These are phyloP conservation scores for Marasmius tenuissimus DNA, from an alignment of 1,284 basidiomycete species.

Conservation along the genomic window DNA sequence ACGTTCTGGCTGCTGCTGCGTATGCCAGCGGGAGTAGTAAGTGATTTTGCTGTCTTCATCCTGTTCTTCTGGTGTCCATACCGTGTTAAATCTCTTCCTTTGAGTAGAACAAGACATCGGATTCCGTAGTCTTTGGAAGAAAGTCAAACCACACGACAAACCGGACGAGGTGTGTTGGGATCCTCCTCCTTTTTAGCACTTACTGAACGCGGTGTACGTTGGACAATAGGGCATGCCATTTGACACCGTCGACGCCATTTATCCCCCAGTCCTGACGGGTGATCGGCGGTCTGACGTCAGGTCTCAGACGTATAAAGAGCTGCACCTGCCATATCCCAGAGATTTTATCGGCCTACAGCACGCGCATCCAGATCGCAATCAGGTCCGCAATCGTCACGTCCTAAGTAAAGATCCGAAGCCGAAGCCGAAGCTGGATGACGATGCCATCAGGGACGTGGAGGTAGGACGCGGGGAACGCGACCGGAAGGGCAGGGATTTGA, in stretches of 20 bases:
- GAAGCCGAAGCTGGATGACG: neutral
- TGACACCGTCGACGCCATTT: conserved; percentile 73
- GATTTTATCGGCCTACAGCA: neutral
- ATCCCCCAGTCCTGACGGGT: conserved; percentile 56
- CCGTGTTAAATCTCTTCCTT: neutral
- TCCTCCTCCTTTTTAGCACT: neutral
- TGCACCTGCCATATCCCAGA: neutral
- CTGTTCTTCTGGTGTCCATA: neutral
- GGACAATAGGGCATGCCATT: conserved; percentile 59
- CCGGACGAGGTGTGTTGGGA: conserved; percentile 56
- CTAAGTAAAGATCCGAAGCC: neutral
- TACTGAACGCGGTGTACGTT: neutral
- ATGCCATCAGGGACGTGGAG: neutral
- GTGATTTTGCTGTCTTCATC: neutral
- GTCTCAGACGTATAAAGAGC: neutral
- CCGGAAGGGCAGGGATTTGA: neutral
- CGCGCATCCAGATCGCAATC: neutral
- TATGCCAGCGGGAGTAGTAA: conserved; percentile 54
- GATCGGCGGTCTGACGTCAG: neutral
- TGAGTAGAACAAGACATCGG: conserved; percentile 40
- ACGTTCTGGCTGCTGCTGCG: conserved; percentile 72
- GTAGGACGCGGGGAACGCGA: neutral
- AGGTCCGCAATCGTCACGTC: neutral
- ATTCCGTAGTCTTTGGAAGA: conserved; percentile 66
- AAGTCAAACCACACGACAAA: conserved; percentile 66